Conservation (phyloP, 1,139 yeast species). For the Nakaseomyces sp. region DNA sequence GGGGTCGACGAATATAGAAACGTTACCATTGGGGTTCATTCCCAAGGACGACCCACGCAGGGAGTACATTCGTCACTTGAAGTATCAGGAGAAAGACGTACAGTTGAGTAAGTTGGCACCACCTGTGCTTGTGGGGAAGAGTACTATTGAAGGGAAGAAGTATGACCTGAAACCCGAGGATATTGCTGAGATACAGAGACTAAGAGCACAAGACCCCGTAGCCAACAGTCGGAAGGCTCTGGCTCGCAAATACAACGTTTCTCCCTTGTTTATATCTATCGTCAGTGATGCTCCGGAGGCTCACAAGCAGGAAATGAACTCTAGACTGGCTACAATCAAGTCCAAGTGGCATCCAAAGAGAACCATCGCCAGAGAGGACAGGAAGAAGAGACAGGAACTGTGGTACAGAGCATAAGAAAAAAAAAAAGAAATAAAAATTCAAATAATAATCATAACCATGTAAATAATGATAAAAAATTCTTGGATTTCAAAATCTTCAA, state of each 20-base stretch:
- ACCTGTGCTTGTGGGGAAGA: slow-evolving; percentile 18
- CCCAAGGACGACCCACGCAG: slow-evolving; percentile 27
- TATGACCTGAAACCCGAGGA: slow-evolving; percentile 56
- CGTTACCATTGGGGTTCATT: slow-evolving; percentile 29
- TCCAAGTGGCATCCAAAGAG: slow-evolving; percentile 43
- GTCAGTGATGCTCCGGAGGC: slow-evolving; percentile 39
- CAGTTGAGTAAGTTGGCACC: slow-evolving; percentile 23
- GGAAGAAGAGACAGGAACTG: slow-evolving; percentile 46
- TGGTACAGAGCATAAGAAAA: slow-evolving; percentile 52
- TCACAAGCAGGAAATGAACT: slow-evolving; percentile 38
- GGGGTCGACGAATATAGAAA: slow-evolving; percentile 31
- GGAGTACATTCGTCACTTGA: slow-evolving; percentile 5
- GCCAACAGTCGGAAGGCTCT: slow-evolving; percentile 60
- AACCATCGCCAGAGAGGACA: slow-evolving; percentile 42
- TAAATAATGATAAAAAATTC: slow-evolving; percentile 5
- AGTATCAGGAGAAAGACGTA: slow-evolving; percentile 12
- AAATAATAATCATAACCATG: background rate
- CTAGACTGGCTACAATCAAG: slow-evolving; percentile 37
- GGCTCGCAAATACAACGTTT: slow-evolving; percentile 53
- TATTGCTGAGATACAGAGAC: slow-evolving; percentile 49
- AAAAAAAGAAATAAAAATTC: background rate
- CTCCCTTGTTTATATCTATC: slow-evolving; percentile 46
- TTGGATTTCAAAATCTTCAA: too few species aligned
- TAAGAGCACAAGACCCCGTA: slow-evolving; percentile 56
- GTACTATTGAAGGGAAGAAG: slow-evolving; percentile 34